Evolutionary conservation across 768 basidiomycete species (phyloP), one percentile per base, ranked within the genome.

Genomic region (Mycena rebaudengoi): DNA sequence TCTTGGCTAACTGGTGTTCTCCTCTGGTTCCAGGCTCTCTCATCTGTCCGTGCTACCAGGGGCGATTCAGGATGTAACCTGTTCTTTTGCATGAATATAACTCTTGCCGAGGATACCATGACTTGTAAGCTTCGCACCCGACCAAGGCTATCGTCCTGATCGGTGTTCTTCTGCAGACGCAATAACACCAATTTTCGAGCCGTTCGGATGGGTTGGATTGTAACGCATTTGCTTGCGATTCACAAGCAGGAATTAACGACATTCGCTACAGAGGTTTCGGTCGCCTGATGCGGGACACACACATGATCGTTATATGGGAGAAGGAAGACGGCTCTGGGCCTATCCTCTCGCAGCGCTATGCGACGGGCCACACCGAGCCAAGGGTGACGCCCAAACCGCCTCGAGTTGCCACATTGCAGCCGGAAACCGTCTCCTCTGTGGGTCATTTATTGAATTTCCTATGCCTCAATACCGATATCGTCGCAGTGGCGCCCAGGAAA

Each of bases 311-410:
- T n/a, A 68, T 79, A 26, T 85, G 84, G 84, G 76, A 78, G 10
- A 81, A 67, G 67, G 70, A 77, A 4, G 86, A 91, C 68, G 85
- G 85, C 3, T 78, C 82, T 6, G n/a, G n/a, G n/a, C 79, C 81
- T 43, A 86, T 87, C 1, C 70, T 91, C 51, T 88, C 87, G 11
- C 90, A 91, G 61, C 79, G 90, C 5, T 78, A 80, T 68, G 83
- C 84, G 1, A 69, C 71, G 13, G 82, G 78, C 3, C 82, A 86
- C 51, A 68, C 73, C 25, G 81, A 85, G 70, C 89, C 90, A 5
- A 70, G 71, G 3, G 75, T 82, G 44, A 79, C 78, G 18, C 57
- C 73, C 8, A 69, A 76, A 40, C 87, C 88, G 12, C 80, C 81
- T 12, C 79, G 87, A 56, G 60, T 78, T 44, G 87, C 87, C 26